These are phyloP conservation scores for Oxytropis ochrocephala DNA, from an alignment of 306 rosid species.

Conservation along the genomic window DNA sequence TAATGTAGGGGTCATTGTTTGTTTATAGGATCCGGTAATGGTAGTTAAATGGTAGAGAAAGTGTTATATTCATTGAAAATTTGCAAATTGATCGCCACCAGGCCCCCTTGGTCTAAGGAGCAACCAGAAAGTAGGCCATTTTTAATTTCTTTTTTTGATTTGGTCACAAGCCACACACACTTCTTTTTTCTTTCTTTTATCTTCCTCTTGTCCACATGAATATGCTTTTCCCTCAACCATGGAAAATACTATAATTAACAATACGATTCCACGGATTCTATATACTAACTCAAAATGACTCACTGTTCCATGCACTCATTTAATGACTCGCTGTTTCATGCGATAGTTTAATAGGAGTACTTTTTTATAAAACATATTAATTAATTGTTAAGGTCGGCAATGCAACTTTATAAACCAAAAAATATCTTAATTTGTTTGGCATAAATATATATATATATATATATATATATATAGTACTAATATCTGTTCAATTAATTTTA, in stretches of 20 bases:
- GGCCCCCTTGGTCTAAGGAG: constrained; percentile 29
- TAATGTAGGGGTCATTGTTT: background rate
- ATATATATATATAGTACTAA: too few relatives aligned
- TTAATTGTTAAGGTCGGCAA: background rate
- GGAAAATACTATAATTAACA: constrained; percentile 22
- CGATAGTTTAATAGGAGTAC: too few relatives aligned
- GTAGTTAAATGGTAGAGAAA: background rate
- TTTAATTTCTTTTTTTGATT: background rate
- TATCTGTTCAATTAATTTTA: too few relatives aligned
- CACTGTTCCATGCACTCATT: too few relatives aligned
- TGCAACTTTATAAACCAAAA: background rate
- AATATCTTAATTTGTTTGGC: too few relatives aligned
- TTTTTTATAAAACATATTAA: too few relatives aligned
- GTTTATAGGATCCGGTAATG: background rate
- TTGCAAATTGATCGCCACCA: constrained; percentile 31
- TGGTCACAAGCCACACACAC: background rate
- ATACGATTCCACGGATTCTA: constrained; percentile 14
- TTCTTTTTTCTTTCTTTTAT: background rate
- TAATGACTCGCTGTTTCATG: background rate
- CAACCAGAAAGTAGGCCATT: constrained; percentile 7
- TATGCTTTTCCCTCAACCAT: constrained; percentile 24
- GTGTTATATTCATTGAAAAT: background rate
- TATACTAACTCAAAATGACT: background rate
- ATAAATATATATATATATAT: too few relatives aligned
- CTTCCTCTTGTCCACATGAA: constrained; percentile 4